These are phyloP conservation scores for Cinnamomum micranthum DNA, from an alignment of 164 flowering plant species.

Conservation along the genomic window DNA sequence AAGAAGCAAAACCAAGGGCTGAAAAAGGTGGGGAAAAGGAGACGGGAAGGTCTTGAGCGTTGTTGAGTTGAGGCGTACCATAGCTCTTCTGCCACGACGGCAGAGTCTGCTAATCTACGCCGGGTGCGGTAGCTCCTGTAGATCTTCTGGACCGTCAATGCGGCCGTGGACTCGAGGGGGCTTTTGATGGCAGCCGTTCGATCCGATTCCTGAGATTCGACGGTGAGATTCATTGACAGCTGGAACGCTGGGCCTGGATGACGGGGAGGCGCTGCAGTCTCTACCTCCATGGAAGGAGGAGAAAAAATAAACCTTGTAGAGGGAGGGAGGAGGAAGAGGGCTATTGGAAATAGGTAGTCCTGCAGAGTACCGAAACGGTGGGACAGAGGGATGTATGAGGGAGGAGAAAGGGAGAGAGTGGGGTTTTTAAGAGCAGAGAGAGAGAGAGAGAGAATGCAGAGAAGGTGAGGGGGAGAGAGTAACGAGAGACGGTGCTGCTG, in stretches of 20 bases:
- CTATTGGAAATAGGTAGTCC: not conserved
- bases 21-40: no score
- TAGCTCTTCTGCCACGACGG: constrained; percentile 73
- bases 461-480: not conserved
- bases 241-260: not conserved
- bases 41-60: no score
- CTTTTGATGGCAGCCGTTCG: not conserved
- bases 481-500: not conserved
- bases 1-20: not conserved
- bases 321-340: no score
- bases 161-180: constrained; percentile 19
- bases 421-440: not conserved
- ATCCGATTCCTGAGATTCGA: not conserved
- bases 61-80: constrained; percentile 37
- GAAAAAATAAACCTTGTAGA: not conserved
- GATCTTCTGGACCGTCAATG: constrained; percentile 67
- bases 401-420: not conserved
- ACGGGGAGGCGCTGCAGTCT: not conserved
- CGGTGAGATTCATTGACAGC: not conserved
- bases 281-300: not conserved
- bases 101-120: constrained; percentile 82
- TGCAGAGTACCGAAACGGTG: not conserved
- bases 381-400: not conserved
- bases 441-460: not conserved
- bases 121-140: constrained; percentile 77